Conservation (phyloP, 768 basidiomycete species). For the Mycena indigotica region DNA sequence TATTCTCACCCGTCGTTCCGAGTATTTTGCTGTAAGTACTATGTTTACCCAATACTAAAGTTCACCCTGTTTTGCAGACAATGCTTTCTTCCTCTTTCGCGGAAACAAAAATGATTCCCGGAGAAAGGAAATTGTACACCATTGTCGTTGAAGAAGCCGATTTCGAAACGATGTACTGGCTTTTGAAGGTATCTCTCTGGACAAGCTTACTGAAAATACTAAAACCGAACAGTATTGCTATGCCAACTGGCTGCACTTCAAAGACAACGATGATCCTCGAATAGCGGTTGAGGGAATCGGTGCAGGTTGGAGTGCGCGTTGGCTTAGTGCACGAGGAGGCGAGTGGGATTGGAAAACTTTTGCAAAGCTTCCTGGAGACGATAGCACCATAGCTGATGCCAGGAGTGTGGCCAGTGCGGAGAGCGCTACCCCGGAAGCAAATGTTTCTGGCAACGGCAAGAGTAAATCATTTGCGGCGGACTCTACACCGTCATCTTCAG, state of each 20-base stretch:
- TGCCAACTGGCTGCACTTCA: slow-evolving; percentile 73
- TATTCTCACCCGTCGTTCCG: slow-evolving; percentile 71
- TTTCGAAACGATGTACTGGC: slow-evolving; percentile 51
- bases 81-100: slow-evolving; percentile 73
- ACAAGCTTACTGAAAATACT: not conserved
- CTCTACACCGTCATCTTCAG: slow-evolving; percentile 22
- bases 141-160: slow-evolving; percentile 79
- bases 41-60: too few relatives aligned
- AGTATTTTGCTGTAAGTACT: slow-evolving; percentile 62
- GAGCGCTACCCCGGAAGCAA: slow-evolving; percentile 39
- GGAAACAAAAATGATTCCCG: slow-evolving; percentile 49
- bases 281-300: slow-evolving; percentile 67
- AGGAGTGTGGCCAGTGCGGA: slow-evolving; percentile 57
- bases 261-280: slow-evolving; percentile 68
- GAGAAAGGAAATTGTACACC: slow-evolving; percentile 61
- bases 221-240: slow-evolving; percentile 57
- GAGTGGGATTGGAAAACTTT: slow-evolving; percentile 78
- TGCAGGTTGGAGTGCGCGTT: slow-evolving; percentile 65
- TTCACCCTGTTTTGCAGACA: slow-evolving; percentile 37
- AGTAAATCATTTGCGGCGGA: slow-evolving; percentile 29
- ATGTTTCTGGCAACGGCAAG: slow-evolving; percentile 33
- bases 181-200: not conserved
- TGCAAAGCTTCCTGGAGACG: slow-evolving; percentile 42
- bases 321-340: slow-evolving; percentile 47
- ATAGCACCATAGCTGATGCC: slow-evolving; percentile 40